A percentile compares a stretch with the other conserved stretches of the same genome.
phyloP scores from a whole-genome alignment of 306 rosid genomes.

The Citrullus mucosospermus region DNA sequence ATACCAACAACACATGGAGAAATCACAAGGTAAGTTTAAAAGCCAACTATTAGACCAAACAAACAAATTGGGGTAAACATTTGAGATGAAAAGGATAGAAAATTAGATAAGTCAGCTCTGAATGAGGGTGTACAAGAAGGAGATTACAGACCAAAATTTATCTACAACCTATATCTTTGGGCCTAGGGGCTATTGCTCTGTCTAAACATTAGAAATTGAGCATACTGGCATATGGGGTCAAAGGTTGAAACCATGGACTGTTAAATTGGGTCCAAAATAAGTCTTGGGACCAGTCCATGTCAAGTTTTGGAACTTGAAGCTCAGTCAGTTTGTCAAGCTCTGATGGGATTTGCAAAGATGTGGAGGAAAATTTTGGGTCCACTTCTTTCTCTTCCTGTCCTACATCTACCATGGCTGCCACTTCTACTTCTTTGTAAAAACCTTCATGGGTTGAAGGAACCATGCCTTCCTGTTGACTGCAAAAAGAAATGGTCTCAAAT shows the following conservation, averaged over 20 bases:
- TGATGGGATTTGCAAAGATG: slow-evolving; percentile 26
- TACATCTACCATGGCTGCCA: neutral
- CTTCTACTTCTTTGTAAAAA: slow-evolving; percentile 32
- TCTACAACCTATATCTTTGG: slow-evolving; percentile 13
- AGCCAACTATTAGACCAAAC: neutral
- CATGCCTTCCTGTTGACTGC: slow-evolving; percentile 23
- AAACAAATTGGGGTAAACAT: neutral
- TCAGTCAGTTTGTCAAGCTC: slow-evolving; percentile 41
- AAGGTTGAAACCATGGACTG: slow-evolving; percentile 73
- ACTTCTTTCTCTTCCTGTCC: neutral
- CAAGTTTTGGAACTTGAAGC: slow-evolving; percentile 41
- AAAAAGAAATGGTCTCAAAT: slow-evolving; percentile 35
- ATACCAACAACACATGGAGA: neutral
- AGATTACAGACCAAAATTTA: slow-evolving; percentile 5
- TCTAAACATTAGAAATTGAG: slow-evolving; percentile 28
- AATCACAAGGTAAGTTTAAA: neutral
- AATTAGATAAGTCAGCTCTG: neutral
- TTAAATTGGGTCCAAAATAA: slow-evolving; percentile 49
- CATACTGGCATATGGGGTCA: slow-evolving; percentile 48
- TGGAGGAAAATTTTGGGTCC: slow-evolving; percentile 17
- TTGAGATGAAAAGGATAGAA: neutral
- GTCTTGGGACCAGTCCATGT: slow-evolving; percentile 72
- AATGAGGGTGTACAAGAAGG: neutral
- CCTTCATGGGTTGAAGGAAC: slow-evolving; percentile 9
- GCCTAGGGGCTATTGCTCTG: neutral